Conservation (phyloP, 2,329 filamentous ascomycete genomes). For the Aspergillus japonicus region DNA sequence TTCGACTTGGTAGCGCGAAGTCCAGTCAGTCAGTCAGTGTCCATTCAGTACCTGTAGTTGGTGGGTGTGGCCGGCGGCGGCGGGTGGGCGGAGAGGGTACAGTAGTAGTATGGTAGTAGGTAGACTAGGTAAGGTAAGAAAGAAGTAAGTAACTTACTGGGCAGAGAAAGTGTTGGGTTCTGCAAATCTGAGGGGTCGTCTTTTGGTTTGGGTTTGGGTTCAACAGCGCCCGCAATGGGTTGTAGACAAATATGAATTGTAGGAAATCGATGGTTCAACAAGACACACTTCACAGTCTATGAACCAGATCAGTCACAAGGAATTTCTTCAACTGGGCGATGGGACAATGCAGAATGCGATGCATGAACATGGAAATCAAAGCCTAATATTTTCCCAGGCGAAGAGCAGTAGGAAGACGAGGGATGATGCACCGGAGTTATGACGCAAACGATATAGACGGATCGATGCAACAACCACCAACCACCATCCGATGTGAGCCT, state of each 20-base stretch:
- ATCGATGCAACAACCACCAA: neutral
- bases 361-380: neutral
- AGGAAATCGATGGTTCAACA: neutral
- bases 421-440: constrained; percentile 13
- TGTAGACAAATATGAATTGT: constrained; percentile 1
- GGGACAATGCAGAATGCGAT: neutral
- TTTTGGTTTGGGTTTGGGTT: neutral
- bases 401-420: neutral
- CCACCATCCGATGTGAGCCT: neutral
- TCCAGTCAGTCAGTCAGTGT: neutral
- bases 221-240: constrained; percentile 12
- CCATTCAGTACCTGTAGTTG: constrained; percentile 5
- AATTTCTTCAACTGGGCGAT: neutral
- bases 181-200: constrained; percentile 16
- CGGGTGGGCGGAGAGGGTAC: constrained; percentile 3
- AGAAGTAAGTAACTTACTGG: neutral
- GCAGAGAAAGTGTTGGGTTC: constrained; percentile 5
- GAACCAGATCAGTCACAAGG: neutral
- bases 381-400: neutral
- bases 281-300: neutral
- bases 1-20: constrained; percentile 2
- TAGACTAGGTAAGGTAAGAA: neutral
- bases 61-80: constrained; percentile 3
- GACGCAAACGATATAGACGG: constrained; percentile 23
- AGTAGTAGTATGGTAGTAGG: constrained; percentile 1